Base-by-base conservation (phyloP, 2,329 filamentous ascomycete genomes). In the Hypoxylon sp. region DNA sequence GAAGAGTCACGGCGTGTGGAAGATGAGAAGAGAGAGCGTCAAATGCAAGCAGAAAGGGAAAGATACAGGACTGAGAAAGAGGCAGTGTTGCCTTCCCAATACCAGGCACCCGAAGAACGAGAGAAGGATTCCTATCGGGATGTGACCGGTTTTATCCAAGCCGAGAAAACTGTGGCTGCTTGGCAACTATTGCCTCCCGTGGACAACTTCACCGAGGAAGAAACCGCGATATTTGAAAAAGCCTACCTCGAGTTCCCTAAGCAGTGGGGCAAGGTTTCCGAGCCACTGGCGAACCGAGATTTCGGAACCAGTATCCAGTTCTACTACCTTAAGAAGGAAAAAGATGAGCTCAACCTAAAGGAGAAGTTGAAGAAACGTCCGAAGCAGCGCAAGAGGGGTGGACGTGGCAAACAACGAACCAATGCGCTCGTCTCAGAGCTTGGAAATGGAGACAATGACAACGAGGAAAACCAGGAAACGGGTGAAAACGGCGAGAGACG, bases 231-330 rank as follows among this genome's bases (percentile, higher is more conserved):
- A 27, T 94, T 96, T 74, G 90, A 94, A 70, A 89, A 90, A 71
- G 85, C 88, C 9, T 95, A 93, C 73, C 83, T 92, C 53, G 90
- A 93, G 66, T 87, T 86, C 62, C 91, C 91, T 0, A 96, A 96
- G 82, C 91, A 94, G 74, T 96, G 91, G 91, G 91, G 91, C 61
- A 89, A 88, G 71, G 89, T 96, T 62, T 90, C 92, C 4, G 88
- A 91, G 63, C 84, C 84, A 23, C 80, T 95, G 5, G 85, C 86
- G 0, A 83, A 85, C 29, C 88, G 92, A 23, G 89, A 91, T 72
- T 94, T 93, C 78, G 90, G 91, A 69, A 87, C 91, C 48, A 93
- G 91, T 77, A 96, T 96, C 71, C 90, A 93, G 75, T 93, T 94
- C 77, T 96, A 96, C 78, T 96, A 96, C 77, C 84, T 92, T 67